Conservation (phyloP, 305 asterid species). For the Fraxinus nigra region DNA sequence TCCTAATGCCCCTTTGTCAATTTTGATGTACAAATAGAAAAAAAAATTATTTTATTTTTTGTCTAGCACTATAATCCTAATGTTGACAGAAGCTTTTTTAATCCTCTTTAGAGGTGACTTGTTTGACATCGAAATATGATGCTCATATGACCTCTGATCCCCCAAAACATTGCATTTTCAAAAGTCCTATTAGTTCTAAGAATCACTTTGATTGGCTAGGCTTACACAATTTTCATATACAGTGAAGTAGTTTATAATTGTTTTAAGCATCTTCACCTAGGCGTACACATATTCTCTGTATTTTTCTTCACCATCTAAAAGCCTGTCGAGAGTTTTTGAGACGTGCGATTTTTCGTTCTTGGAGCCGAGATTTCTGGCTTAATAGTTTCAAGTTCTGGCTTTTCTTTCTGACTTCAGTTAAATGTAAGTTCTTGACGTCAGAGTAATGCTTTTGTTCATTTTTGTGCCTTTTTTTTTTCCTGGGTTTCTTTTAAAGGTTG, state of each 20-base stretch:
- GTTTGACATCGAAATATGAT: constrained; percentile 21
- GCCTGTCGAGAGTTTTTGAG: neutral
- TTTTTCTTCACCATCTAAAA: neutral
- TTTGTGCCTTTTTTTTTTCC: constrained; percentile 17
- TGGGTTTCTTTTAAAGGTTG: constrained; percentile 11
- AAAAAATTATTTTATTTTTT: no score
- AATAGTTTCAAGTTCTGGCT: constrained; percentile 15
- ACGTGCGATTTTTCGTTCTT: constrained; percentile 12
- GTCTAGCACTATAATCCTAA: neutral
- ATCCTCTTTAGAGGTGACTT: neutral
- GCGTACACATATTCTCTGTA: neutral
- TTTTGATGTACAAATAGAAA: no score
- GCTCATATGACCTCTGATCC: constrained; percentile 19
- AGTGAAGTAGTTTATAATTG: neutral
- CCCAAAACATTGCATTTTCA: constrained; percentile 36
- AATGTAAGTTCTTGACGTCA: constrained; percentile 38
- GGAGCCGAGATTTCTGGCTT: constrained; percentile 23
- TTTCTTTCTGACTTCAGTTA: constrained; percentile 23
- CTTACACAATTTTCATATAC: neutral
- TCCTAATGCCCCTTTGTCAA: no score
- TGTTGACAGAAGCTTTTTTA: neutral
- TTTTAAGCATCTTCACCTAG: neutral
- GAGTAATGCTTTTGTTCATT: neutral
- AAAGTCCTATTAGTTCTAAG: neutral
- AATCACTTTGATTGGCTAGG: neutral